A percentile compares a stretch with the other conserved stretches of the same genome.
Evolutionary conservation across 2,329 filamentous ascomycete genomes (phyloP).

Genomic region (Talaromyces sp.): DNA sequence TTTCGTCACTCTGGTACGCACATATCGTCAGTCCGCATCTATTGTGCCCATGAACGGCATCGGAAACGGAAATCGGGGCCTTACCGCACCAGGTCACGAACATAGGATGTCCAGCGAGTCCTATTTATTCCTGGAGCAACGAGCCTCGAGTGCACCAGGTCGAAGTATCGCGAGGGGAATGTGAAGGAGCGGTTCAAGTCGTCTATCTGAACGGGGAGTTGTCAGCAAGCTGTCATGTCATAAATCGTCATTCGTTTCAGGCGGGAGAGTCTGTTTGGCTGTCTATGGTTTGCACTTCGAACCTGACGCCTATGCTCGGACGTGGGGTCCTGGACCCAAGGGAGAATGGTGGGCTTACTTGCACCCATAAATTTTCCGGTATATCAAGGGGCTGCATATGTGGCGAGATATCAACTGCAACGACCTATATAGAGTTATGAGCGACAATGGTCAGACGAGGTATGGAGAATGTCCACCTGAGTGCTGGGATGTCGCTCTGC

Average conservation of each 20-base stretch:
- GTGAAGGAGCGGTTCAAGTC: conserved; percentile 67
- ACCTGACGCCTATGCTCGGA: neutral
- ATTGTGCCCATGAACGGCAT: neutral
- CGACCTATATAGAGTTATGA: conserved; percentile 48
- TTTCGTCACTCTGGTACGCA: conserved; percentile 45
- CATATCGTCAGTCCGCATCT: conserved; percentile 1
- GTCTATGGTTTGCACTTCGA: neutral
- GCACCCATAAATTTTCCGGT: conserved; percentile 64
- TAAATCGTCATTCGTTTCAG: neutral
- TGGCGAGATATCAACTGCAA: conserved; percentile 68
- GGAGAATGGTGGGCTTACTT: conserved; percentile 36
- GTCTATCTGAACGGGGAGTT: conserved; percentile 48
- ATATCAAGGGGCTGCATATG: conserved; percentile 62
- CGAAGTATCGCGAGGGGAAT: conserved; percentile 68
- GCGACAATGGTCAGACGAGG: neutral
- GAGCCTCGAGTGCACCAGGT: conserved; percentile 72
- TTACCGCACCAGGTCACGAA: conserved; percentile 65
- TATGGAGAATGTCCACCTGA: conserved; percentile 48
- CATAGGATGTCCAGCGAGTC: conserved; percentile 68
- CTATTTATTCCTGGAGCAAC: conserved; percentile 61
- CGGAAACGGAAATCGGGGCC: conserved; percentile 8
- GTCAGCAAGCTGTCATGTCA: neutral
- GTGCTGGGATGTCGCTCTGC: conserved; percentile 61
- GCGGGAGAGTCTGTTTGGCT: neutral
- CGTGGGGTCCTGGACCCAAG: neutral